Base-by-base conservation (phyloP, 2,329 filamentous ascomycete genomes). In the Trichoderma simmonsii region DNA sequence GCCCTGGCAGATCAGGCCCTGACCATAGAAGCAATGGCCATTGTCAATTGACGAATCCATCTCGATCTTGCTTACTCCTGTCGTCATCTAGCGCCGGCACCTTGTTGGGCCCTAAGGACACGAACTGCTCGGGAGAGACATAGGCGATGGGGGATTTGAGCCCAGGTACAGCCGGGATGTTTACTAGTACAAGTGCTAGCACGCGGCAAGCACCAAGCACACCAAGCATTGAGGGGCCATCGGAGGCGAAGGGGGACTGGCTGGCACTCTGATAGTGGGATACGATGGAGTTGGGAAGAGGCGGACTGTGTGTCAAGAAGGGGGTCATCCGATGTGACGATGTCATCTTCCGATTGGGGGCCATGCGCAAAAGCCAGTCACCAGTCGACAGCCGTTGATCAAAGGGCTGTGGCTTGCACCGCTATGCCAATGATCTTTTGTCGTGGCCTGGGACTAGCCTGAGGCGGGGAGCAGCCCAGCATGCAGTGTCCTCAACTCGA, bases 321-420 rank as follows among this genome's bases (percentile, higher is more conserved):
- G 59, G 69, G 51, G 61, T 39, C 51, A 65, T 65, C 69, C 61
- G 70, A 72, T 62, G 74, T 75, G 70, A 72, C 74, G 56, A 71
- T 75, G 74, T 71, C 74, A 75, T 77, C 75, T 78, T 79, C 78
- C 78, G 78, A 79, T 78, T 78, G 77, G 78, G 72, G 74, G 70
- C 74, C 71, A 71, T 72, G 72, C 61, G 71, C 39, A 73, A 73
- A 72, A 64, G 56, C 39, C 71, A 64, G 72, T 71, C 73, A 75
- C 74, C 71, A 72, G 74, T 73, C 77, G 76, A 79, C 74, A 77
- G 75, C 74, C 76, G 73, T 73, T 76, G 75, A 78, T 78, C 56
- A 61, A n/a, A 61, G 56, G 66, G 66, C 66, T 60, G 57, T 62
- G 66, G 57, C 76, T 70, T 26, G 57, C 57, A 48, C 34, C 75